phyloP scores from a whole-genome alignment of 768 basidiomycete genomes.

The Agrocybe praecox region DNA sequence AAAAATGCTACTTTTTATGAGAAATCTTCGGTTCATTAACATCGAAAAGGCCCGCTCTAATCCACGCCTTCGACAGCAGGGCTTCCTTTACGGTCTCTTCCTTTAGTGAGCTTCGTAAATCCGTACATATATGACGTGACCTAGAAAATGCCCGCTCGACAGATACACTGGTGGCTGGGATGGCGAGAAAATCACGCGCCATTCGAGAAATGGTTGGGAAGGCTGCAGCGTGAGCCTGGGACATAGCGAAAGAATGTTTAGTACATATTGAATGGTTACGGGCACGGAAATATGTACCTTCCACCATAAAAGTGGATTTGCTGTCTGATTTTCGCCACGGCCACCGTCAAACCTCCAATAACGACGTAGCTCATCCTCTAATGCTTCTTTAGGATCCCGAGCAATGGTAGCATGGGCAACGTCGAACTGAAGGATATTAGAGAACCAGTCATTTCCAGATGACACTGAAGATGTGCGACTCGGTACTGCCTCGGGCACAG shows the following conservation, averaged over 20 bases:
- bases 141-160: conserved; percentile 33
- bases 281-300: conserved; percentile 28
- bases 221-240: neutral
- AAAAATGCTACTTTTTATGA: too few species aligned
- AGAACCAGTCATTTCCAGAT: neutral
- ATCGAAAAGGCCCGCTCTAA: conserved; percentile 18
- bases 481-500: too few species aligned
- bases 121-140: conserved; percentile 30
- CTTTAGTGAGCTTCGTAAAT: conserved; percentile 27
- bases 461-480: too few species aligned
- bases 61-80: conserved; percentile 32
- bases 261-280: too few species aligned
- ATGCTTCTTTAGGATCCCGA: neutral
- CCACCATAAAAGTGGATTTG: conserved; percentile 30
- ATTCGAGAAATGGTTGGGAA: conserved; percentile 29
- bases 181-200: conserved; percentile 31
- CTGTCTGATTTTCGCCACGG: conserved; percentile 5
- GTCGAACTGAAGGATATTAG: neutral
- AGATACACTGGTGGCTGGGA: conserved; percentile 26
- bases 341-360: conserved; percentile 19
- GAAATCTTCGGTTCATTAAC: neutral
- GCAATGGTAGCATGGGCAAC: neutral
- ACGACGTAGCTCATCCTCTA: conserved; percentile 19
- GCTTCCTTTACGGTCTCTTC: conserved; percentile 29
- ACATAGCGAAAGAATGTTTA: too few species aligned